phyloP scores from a whole-genome alignment of 768 basidiomycete species.

The Gloeostereum incarnatum region DNA sequence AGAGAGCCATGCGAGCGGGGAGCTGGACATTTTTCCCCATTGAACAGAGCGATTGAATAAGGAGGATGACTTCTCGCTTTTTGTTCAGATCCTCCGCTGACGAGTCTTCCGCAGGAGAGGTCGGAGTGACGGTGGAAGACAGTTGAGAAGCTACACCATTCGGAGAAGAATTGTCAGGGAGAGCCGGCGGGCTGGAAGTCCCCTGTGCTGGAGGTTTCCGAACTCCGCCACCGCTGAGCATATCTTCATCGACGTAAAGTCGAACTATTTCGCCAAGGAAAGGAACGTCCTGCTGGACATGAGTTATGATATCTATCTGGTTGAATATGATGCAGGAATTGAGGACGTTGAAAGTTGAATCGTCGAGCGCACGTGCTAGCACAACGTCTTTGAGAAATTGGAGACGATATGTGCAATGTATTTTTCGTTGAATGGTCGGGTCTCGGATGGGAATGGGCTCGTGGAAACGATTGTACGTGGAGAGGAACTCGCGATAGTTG shows the following conservation, averaged over 20 bases:
- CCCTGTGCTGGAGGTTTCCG: slow-evolving; percentile 12
- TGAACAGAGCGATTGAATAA: slow-evolving; percentile 85
- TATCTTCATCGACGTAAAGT: slow-evolving; percentile 66
- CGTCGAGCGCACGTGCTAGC: slow-evolving; percentile 88
- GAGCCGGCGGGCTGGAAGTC: slow-evolving; percentile 16
- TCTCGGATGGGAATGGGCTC: slow-evolving; percentile 85
- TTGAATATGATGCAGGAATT: slow-evolving; percentile 98
- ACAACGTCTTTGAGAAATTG: slow-evolving; percentile 99
- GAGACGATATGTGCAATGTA: slow-evolving; percentile 95
- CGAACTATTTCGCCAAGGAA: slow-evolving; percentile 75
- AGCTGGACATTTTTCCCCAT: slow-evolving; percentile 98
- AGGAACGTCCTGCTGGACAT: slow-evolving; percentile 69
- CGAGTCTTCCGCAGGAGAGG: slow-evolving; percentile 45
- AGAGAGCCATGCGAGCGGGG: slow-evolving; percentile 74
- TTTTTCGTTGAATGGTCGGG: slow-evolving; percentile 66
- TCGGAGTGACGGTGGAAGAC: slow-evolving; percentile 13
- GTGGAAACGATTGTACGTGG: slow-evolving; percentile 75
- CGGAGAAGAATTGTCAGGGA: slow-evolving; percentile 14
- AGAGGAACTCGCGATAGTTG: slow-evolving; percentile 90
- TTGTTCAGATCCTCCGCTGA: slow-evolving; percentile 44
- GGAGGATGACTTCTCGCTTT: slow-evolving; percentile 71
- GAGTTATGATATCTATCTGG: slow-evolving; percentile 94
- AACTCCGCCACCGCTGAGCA: slow-evolving; percentile 34
- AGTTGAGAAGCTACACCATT: slow-evolving; percentile 14
- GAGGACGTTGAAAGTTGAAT: slow-evolving; percentile 93